A percentile compares a stretch with the other conserved stretches of the same genome.
Evolutionary conservation across 208 protist genomes (phyloP).

Genomic region (Phytomonas serpens): DNA sequence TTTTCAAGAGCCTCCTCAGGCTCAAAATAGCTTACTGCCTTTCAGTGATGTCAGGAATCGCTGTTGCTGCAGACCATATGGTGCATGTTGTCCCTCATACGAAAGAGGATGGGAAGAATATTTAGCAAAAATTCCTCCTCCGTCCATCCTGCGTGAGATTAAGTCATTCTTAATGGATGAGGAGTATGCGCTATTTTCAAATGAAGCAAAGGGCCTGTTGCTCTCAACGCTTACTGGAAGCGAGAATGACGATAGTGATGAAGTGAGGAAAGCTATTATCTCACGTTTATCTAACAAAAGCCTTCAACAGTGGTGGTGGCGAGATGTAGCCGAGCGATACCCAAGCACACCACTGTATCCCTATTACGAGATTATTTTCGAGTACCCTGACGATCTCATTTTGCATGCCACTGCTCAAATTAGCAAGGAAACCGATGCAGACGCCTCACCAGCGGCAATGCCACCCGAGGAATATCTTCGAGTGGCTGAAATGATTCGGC

Average conservation of each 20-base stretch:
- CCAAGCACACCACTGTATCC: neutral
- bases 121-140: neutral
- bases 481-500: neutral
- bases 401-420: neutral
- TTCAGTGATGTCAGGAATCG: slow-evolving; percentile 1
- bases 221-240: neutral
- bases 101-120: neutral
- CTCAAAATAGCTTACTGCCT: slow-evolving; percentile 1
- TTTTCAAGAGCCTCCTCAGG: neutral
- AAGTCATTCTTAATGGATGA: neutral
- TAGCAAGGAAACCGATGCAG: neutral
- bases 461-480: neutral
- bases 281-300: neutral
- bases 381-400: neutral
- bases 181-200: neutral
- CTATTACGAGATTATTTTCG: neutral
- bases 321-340: neutral
- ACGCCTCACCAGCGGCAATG: neutral
- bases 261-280: neutral
- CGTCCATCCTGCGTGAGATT: neutral
- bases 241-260: neutral
- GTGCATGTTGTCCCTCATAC: neutral
- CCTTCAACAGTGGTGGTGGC: slow-evolving; percentile 1
- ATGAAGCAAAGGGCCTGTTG: neutral
- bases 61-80: neutral